Evolutionary conservation across 371 early-diverging fungal species (phyloP), one percentile per base, ranked within the genome.

Genomic region (Apophysomyces elegans): DNA sequence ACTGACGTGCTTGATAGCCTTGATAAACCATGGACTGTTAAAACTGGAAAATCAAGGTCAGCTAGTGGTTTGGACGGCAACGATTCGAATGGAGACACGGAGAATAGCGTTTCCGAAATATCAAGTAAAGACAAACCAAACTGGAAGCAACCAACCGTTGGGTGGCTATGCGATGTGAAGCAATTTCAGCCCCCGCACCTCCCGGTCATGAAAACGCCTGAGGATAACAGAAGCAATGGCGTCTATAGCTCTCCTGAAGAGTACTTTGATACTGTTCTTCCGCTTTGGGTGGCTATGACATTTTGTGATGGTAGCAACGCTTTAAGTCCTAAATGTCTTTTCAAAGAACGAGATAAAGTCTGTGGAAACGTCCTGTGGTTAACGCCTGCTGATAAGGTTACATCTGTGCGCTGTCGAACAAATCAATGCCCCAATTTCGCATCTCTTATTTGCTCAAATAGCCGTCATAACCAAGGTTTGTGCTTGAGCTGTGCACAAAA

Each of bases 281-380:
- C 54, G 3, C n/a, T 50, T 18, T 50, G 54, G 54, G 11, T 50
- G 0, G 54, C 54, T 21, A 50, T 50, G 54, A 50, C 54, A 2
- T 50, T 50, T 50, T n/a, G 54, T 8, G 54, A 50, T 9, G 54
- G 54, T 5, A 50, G 54, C 11, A 50, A 50, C 21, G 21, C 16
- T 21, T 26, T 50, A 7, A 50, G 54, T 11, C 54, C 54, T 1
- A 50, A 50, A 21, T 50, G 54, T 21, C 9, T 50, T 11, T 21
- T 7, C 7, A 50, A 50, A 21, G 21, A 21, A 5, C n/a, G 21
- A 21, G 54, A 50, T 11, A 50, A 21, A 11, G 7, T 21, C 21
- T 50, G 54, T 21, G 54, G 54, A 26, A 50, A 21, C 21, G 54
- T 50, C 11, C 21, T 50, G 21, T 50, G 54, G 54, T 50, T 50